Percentiles rank a stretch among this genome's conserved stretches.
phyloP scores from a whole-genome alignment of 2,329 filamentous ascomycete genomes.

The Fusarium haematococcum region DNA sequence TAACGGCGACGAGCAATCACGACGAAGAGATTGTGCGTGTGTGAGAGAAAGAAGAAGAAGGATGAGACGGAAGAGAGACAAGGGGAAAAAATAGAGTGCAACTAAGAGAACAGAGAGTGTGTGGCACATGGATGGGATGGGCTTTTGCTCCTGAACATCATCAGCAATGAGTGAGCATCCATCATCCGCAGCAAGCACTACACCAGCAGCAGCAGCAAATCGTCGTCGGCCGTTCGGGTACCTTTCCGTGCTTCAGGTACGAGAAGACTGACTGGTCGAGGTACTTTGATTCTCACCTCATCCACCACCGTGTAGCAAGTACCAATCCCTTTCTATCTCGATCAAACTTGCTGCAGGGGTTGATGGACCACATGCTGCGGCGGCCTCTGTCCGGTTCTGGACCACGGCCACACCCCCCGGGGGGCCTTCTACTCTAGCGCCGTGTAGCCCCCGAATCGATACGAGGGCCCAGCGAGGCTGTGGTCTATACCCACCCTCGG shows the following conservation, averaged over 20 bases:
- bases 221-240: neutral
- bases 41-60: neutral
- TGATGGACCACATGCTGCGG: neutral
- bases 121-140: neutral
- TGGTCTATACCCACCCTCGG: slow-evolving; percentile 23
- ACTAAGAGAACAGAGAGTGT: neutral
- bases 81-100: slow-evolving; percentile 8
- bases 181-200: neutral
- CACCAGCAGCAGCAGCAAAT: neutral
- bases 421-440: neutral
- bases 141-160: neutral
- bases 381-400: slow-evolving; percentile 1
- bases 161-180: neutral
- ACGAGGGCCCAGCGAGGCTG: slow-evolving; percentile 32
- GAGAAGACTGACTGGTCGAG: neutral
- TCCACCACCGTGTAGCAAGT: neutral
- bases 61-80: neutral
- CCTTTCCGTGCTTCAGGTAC: slow-evolving; percentile 4
- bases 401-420: neutral
- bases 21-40: neutral
- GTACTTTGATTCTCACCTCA: neutral
- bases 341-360: neutral
- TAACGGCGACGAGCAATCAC: slow-evolving; percentile 12
- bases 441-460: slow-evolving; percentile 21
- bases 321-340: slow-evolving; percentile 13